These are phyloP conservation scores for Solanum chmielewskii DNA, from an alignment of 257 asterid species.

Conservation along the genomic window DNA sequence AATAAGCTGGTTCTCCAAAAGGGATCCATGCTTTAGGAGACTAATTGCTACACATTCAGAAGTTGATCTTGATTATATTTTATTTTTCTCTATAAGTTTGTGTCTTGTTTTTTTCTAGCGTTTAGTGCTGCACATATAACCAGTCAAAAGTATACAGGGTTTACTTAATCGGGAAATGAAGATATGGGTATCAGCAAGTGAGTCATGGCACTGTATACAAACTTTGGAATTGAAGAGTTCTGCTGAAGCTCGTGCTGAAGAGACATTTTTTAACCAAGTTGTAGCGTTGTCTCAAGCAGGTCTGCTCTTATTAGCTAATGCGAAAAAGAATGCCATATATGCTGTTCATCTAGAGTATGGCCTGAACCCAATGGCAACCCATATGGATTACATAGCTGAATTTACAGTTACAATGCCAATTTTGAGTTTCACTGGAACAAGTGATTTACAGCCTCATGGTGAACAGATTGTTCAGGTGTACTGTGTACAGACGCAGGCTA, in stretches of 20 bases:
- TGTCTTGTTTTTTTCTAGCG: not conserved
- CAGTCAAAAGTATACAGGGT: slow-evolving; percentile 41
- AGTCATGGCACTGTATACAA: slow-evolving; percentile 86
- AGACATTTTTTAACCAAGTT: slow-evolving; percentile 91
- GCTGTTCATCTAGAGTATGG: slow-evolving; percentile 91
- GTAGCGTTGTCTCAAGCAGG: slow-evolving; percentile 75
- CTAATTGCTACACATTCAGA: not conserved
- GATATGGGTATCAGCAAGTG: slow-evolving; percentile 86
- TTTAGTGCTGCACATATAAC: not conserved
- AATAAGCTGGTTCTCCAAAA: not conserved
- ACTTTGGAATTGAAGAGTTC: slow-evolving; percentile 74
- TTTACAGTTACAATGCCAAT: slow-evolving; percentile 96
- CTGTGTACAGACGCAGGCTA: slow-evolving; percentile 97
- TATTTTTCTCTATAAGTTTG: not conserved
- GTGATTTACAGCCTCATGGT: slow-evolving; percentile 70
- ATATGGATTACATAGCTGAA: slow-evolving; percentile 82
- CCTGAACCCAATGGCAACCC: slow-evolving; percentile 67
- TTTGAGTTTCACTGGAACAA: slow-evolving; percentile 92
- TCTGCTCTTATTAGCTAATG: slow-evolving; percentile 85
- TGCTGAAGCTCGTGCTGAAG: slow-evolving; percentile 42
- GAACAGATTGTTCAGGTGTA: slow-evolving; percentile 91
- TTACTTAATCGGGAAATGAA: slow-evolving; percentile 75
- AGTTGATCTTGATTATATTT: not conserved
- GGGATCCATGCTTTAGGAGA: not conserved
- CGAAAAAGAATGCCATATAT: slow-evolving; percentile 87